phyloP scores from a whole-genome alignment of 2,329 filamentous ascomycete species.

The Phialophora macrospora region DNA sequence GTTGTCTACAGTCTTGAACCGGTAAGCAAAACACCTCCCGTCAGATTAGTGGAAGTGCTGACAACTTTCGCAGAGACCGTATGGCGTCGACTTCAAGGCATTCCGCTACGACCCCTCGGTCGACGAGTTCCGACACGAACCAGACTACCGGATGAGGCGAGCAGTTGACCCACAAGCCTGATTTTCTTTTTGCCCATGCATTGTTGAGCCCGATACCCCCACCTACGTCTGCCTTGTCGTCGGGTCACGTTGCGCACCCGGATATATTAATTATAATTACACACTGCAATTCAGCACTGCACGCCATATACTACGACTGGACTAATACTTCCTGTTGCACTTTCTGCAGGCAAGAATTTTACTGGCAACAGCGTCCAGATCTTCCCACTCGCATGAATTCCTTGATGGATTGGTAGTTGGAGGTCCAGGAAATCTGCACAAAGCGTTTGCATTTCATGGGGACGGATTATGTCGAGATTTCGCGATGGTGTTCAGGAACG shows the following conservation, averaged over 20 bases:
- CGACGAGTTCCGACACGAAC: conserved; percentile 82
- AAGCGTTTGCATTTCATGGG: not conserved
- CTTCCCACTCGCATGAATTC: conserved; percentile 21
- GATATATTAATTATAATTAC: conserved; percentile 12
- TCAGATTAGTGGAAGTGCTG: not conserved
- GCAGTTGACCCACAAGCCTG: conserved; percentile 41
- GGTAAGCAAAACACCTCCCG: conserved; percentile 41
- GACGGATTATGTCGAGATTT: not conserved
- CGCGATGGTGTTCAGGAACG: conserved; percentile 5
- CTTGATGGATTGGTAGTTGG: conserved; percentile 32
- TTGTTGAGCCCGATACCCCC: conserved; percentile 31
- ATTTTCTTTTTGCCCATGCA: conserved; percentile 21
- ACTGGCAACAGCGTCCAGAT: conserved; percentile 28
- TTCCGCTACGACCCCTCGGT: conserved; percentile 82
- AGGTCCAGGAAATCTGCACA: not conserved
- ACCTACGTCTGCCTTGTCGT: not conserved
- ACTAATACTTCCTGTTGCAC: conserved; percentile 25
- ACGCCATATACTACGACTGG: conserved; percentile 27
- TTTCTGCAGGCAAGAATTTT: conserved; percentile 32
- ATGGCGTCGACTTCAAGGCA: conserved; percentile 95
- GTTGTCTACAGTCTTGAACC: conserved; percentile 95
- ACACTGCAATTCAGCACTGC: conserved; percentile 7
- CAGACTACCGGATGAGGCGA: conserved; percentile 74
- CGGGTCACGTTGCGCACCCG: not conserved
- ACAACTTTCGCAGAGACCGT: conserved; percentile 68